phyloP scores from a whole-genome alignment of 176 grass and related monocot species.

The Oryza longistaminata region DNA sequence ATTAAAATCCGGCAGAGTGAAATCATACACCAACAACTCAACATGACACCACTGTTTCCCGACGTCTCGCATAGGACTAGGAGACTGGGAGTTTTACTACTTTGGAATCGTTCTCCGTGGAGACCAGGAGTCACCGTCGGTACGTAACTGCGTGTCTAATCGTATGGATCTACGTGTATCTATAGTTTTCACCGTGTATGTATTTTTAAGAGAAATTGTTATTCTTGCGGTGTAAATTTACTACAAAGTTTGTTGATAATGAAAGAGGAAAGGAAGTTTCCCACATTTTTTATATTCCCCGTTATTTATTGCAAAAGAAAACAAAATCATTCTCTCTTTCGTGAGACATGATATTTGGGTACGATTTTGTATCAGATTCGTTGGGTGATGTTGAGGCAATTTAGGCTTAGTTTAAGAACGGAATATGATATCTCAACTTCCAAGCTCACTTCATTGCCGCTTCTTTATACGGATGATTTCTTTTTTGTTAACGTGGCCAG shows the following conservation, averaged over 20 bases:
- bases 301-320: not conserved
- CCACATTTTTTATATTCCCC: no score
- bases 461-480: constrained; percentile 22
- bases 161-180: not conserved
- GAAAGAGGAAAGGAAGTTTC: not conserved
- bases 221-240: not conserved
- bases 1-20: no score
- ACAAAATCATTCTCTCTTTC: not conserved
- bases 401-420: not conserved
- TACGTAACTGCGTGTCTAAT: no score
- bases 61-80: no score
- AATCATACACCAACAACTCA: no score
- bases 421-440: not conserved
- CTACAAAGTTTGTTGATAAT: not conserved
- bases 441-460: not conserved
- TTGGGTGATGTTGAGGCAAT: not conserved
- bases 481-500: not conserved
- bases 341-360: not conserved
- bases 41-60: no score
- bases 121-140: not conserved
- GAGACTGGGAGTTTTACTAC: no score
- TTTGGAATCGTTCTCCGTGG: no score
- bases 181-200: not conserved
- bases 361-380: constrained; percentile 27
- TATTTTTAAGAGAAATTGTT: not conserved